Percentiles rank a stretch among this genome's conserved stretches.
These are phyloP conservation scores for Curvularia eragrostidis DNA, from an alignment of 2,329 filamentous ascomycete genomes.

Conservation along the genomic window DNA sequence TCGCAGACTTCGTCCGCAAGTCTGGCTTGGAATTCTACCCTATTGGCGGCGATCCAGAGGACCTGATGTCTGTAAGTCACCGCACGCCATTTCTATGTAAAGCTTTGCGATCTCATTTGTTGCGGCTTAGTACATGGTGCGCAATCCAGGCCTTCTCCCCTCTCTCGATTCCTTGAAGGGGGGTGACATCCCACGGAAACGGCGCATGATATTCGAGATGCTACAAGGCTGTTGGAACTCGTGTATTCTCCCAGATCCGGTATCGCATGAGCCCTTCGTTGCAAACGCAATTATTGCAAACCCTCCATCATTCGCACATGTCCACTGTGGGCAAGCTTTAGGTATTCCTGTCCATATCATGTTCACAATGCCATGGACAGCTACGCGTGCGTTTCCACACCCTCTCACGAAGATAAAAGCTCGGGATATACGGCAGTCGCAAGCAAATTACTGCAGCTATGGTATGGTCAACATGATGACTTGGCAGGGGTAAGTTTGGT, in stretches of 20 bases:
- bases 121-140: constrained; percentile 58
- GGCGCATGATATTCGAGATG: constrained; percentile 35
- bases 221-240: constrained; percentile 42
- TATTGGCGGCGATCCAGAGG: constrained; percentile 45
- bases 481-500: constrained; percentile 55
- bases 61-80: constrained; percentile 50
- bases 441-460: background rate
- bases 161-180: constrained; percentile 26
- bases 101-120: too few relatives aligned
- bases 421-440: background rate
- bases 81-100: too few relatives aligned
- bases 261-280: constrained; percentile 64
- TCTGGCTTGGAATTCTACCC: constrained; percentile 45
- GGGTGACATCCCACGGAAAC: constrained; percentile 44
- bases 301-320: constrained; percentile 76
- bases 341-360: constrained; percentile 79
- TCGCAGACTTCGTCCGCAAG: constrained; percentile 24
- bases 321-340: constrained; percentile 74
- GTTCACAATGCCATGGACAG: constrained; percentile 64
- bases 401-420: constrained; percentile 56
- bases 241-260: constrained; percentile 28
- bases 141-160: constrained; percentile 53
- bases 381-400: constrained; percentile 52
- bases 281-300: constrained; percentile 81
- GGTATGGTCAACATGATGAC: constrained; percentile 42